Evolutionary conservation across 352 stramenopile species (phyloP).

Genomic region (Aphanomyces euteiches): DNA sequence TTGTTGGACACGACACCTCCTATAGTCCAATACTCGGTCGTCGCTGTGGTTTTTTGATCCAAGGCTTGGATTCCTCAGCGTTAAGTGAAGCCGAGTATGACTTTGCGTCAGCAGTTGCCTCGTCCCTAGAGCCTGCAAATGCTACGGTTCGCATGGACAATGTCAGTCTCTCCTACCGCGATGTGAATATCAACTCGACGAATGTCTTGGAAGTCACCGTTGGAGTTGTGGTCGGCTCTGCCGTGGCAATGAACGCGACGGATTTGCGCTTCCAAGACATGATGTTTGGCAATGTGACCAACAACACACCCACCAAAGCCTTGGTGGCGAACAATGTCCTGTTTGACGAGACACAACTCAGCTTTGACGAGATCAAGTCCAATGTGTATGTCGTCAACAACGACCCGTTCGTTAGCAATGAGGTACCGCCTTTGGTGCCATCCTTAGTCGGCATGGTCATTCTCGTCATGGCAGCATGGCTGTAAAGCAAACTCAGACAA

Average conservation of each 20-base stretch:
- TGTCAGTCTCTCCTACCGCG: neutral
- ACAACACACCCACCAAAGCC: neutral
- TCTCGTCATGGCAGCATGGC: no score
- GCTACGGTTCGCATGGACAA: conserved; percentile 10
- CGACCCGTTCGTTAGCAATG: neutral
- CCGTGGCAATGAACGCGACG: conserved; percentile 17
- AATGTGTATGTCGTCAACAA: conserved; percentile 15
- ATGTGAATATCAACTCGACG: conserved; percentile 27
- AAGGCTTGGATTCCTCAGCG: conserved; percentile 14
- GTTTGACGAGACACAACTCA: conserved; percentile 7
- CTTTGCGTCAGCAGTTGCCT: conserved; percentile 4
- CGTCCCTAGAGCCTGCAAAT: neutral
- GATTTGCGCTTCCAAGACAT: conserved; percentile 14
- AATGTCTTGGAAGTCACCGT: conserved; percentile 19
- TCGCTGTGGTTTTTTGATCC: conserved; percentile 15
- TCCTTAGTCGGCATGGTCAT: no score
- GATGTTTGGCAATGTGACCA: conserved; percentile 13
- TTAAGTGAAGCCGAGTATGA: conserved; percentile 14
- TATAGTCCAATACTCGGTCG: conserved; percentile 10
- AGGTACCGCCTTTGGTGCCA: no score
- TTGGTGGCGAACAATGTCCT: conserved; percentile 2
- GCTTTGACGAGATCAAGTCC: conserved; percentile 16
- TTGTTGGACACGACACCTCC: neutral
- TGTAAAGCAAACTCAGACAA: no score
- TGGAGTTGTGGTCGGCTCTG: neutral